Conservation (phyloP, 2,329 filamentous ascomycete species). For the Incumbomyces delicatus region DNA sequence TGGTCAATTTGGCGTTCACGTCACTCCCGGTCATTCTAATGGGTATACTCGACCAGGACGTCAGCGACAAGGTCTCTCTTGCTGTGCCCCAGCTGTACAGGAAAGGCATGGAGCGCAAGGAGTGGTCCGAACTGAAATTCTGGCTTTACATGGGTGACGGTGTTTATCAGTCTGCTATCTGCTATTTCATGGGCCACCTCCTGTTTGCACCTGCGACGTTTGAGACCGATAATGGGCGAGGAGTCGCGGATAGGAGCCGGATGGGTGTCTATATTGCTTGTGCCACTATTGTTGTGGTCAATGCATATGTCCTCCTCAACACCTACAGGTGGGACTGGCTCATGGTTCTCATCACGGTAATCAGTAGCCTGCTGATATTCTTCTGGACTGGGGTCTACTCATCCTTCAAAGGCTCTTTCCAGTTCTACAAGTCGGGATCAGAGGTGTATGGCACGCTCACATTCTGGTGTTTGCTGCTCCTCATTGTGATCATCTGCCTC, state of each 20-base stretch:
- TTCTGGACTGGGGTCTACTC: constrained; percentile 93
- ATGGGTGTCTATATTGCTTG: constrained; percentile 83
- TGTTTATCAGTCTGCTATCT: constrained; percentile 85
- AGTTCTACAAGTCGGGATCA: constrained; percentile 65
- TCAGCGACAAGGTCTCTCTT: constrained; percentile 84
- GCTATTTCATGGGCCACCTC: constrained; percentile 86
- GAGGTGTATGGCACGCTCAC: constrained; percentile 71
- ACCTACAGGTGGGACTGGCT: constrained; percentile 98
- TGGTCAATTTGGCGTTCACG: constrained; percentile 95
- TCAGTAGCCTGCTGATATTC: constrained; percentile 83
- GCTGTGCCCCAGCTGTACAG: constrained; percentile 93
- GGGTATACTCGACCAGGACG: constrained; percentile 94
- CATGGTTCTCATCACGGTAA: constrained; percentile 67
- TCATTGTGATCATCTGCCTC: constrained; percentile 72
- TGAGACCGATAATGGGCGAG: constrained; percentile 61
- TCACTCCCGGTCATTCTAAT: constrained; percentile 90
- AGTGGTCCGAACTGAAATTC: constrained; percentile 95
- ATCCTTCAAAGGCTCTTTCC: constrained; percentile 45
- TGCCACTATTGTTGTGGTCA: constrained; percentile 77
- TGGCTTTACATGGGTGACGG: constrained; percentile 97
- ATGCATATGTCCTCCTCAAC: constrained; percentile 89
- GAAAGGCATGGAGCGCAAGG: constrained; percentile 85
- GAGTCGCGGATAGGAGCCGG: constrained; percentile 67
- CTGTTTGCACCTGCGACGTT: constrained; percentile 62
- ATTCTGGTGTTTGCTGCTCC: constrained; percentile 77